Evolutionary conservation across 2,329 filamentous ascomycete species (phyloP), one percentile per base, ranked within the genome.

Genomic region (Arachnopeziza araneosa): DNA sequence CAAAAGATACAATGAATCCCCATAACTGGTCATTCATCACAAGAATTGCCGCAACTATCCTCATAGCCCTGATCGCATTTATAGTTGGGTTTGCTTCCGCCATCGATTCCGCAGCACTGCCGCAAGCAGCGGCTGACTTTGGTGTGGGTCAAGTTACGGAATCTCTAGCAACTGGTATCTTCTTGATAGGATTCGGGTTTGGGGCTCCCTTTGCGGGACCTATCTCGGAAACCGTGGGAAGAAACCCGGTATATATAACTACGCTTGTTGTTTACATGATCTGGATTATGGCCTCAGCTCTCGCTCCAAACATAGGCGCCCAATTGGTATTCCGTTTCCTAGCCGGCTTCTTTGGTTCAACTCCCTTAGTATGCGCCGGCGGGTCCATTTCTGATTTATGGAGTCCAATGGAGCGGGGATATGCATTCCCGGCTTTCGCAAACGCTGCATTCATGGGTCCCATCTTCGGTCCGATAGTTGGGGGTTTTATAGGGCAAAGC

Each of bases 341-440:
- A 2, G 74, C 75, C 0, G 83, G 82, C 1, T 62, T 79, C 4
- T 83, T 83, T 64, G 82, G 78, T 2, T 76, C 76, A 54, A 76
- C 80, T 1, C 75, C 80, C 2, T 70, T 83, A 2, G 76, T 78
- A 0, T 78, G 84, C 56, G 75, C 80, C 0, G 78, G 77, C 14
- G 82, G 81, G 44, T 85, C 88, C 0, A 69, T 90, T 9, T 44
- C 36, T 14, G 36, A 44, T 44, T 4, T 44, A 5, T 44, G 36
- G 36, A 44, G 12, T 19, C 36, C 36, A 44, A 79, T 82, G 0
- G 73, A 84, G 67, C 78, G 87, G 58, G 87, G 85, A 3, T 79
- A 83, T 12, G 87, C 87, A 1, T 84, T 89, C 72, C 83, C 86
- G 0, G 82, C 81, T 0, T 90, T 89, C 68, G 83, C 85, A 24